Conservation (phyloP, 805 yeast genomes). For the Nadsonia fulvescens region DNA sequence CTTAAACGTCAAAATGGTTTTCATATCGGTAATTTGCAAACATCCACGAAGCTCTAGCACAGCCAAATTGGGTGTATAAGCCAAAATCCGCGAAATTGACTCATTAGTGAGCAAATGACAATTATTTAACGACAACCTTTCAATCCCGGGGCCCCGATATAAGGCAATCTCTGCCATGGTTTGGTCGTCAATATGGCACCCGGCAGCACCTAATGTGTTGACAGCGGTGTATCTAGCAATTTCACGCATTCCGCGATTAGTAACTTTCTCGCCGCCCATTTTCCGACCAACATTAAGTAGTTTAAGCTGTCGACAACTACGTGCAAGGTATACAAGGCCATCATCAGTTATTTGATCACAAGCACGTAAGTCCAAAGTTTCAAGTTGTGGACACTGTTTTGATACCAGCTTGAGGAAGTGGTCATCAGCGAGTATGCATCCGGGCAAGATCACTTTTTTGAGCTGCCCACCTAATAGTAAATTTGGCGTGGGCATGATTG, state of each 20-base stretch:
- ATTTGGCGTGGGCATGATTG: slow-evolving; percentile 33
- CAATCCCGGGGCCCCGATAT: slow-evolving; percentile 29
- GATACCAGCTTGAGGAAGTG: slow-evolving; percentile 34
- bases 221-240: slow-evolving; percentile 39
- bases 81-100: slow-evolving; percentile 35
- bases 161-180: slow-evolving; percentile 66
- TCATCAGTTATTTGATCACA: slow-evolving; percentile 63
- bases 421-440: slow-evolving; percentile 47
- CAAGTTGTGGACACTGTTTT: slow-evolving; percentile 36
- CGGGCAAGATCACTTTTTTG: slow-evolving; percentile 44
- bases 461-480: slow-evolving; percentile 28
- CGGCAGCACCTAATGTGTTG: slow-evolving; percentile 72
- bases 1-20: slow-evolving; percentile 52
- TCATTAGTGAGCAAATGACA: slow-evolving; percentile 43
- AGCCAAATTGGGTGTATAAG: slow-evolving; percentile 38
- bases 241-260: slow-evolving; percentile 48
- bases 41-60: slow-evolving; percentile 67
- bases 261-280: slow-evolving; percentile 41
- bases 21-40: slow-evolving; percentile 34
- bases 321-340: slow-evolving; percentile 52
- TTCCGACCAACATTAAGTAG: slow-evolving; percentile 72
- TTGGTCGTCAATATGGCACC: slow-evolving; percentile 63
- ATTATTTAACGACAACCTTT: slow-evolving; percentile 57
- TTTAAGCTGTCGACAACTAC: slow-evolving; percentile 36
- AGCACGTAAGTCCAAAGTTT: slow-evolving; percentile 61